Conservation (phyloP, 1,139 yeast species). For the Yarrowia galli region DNA sequence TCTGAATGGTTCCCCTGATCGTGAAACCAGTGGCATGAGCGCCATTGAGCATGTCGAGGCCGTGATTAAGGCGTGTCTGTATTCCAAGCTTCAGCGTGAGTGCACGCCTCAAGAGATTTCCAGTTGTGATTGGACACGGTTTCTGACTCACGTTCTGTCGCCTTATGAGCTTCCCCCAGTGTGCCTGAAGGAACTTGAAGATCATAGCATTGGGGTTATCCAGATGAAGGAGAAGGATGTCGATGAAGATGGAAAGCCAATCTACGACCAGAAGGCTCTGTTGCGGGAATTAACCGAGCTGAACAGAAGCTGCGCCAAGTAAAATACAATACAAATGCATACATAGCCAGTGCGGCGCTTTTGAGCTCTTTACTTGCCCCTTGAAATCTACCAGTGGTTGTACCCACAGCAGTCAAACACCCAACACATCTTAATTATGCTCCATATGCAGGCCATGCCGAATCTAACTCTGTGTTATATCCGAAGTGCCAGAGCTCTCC, state of each 20-base stretch:
- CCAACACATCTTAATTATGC: slow-evolving; percentile 9
- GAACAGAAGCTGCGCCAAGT: neutral
- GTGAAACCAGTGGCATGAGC: slow-evolving; percentile 75
- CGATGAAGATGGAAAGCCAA: slow-evolving; percentile 34
- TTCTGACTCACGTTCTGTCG: slow-evolving; percentile 43
- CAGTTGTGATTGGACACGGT: slow-evolving; percentile 43
- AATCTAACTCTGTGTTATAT: neutral
- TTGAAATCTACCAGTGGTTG: neutral
- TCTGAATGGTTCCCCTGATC: slow-evolving; percentile 73
- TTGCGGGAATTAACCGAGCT: slow-evolving; percentile 24
- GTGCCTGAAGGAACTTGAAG: slow-evolving; percentile 24
- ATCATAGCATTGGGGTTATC: slow-evolving; percentile 12
- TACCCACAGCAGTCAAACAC: neutral
- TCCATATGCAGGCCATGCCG: slow-evolving; percentile 15
- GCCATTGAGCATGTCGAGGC: slow-evolving; percentile 66
- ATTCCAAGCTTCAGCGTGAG: slow-evolving; percentile 39
- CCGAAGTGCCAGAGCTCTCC: slow-evolving; percentile 4
- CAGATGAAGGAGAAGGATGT: neutral
- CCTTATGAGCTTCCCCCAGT: slow-evolving; percentile 7
- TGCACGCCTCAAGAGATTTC: slow-evolving; percentile 20
- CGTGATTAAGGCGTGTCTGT: slow-evolving; percentile 56
- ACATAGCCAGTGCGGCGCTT: neutral
- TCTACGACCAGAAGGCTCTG: slow-evolving; percentile 29
- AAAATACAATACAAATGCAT: slow-evolving; percentile 4
- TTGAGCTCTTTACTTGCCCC: slow-evolving; percentile 9